These are phyloP conservation scores for Glycyrrhiza uralensis DNA, from an alignment of 306 rosid species.

Conservation along the genomic window DNA sequence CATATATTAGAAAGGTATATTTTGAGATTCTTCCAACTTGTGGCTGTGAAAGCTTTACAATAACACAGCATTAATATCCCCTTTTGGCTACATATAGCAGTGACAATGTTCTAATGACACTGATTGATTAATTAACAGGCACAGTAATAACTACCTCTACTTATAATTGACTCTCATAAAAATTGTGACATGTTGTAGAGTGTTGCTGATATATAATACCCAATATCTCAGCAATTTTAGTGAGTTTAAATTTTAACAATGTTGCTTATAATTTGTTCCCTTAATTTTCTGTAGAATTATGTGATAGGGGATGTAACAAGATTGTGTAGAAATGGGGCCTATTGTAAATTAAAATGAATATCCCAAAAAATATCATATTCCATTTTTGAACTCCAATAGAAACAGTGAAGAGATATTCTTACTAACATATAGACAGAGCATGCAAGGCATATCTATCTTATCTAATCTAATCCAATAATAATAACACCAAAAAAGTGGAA, in stretches of 20 bases:
- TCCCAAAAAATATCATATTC: not conserved
- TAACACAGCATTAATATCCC: conserved; percentile 19
- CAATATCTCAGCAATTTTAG: too few relatives aligned
- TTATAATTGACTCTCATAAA: too few relatives aligned
- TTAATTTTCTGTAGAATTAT: too few relatives aligned
- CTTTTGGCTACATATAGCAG: not conserved
- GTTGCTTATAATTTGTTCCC: too few relatives aligned
- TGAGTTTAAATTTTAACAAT: too few relatives aligned
- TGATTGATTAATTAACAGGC: not conserved
- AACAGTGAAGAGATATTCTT: conserved; percentile 9
- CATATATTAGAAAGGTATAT: conserved; percentile 25
- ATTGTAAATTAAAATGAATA: too few relatives aligned
- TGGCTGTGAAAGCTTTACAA: conserved; percentile 6
- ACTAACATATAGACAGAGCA: not conserved
- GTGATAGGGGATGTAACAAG: too few relatives aligned
- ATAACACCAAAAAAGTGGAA: not conserved
- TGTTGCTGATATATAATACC: too few relatives aligned
- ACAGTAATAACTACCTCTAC: too few relatives aligned
- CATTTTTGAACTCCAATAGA: not conserved
- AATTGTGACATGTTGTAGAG: too few relatives aligned
- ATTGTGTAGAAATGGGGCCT: too few relatives aligned
- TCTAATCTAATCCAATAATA: too few relatives aligned
- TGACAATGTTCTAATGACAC: not conserved
- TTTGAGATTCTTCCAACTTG: conserved; percentile 25
- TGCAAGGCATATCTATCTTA: not conserved